These are phyloP conservation scores for Cyathus striatus DNA, from an alignment of 768 basidiomycete species.

Conservation along the genomic window DNA sequence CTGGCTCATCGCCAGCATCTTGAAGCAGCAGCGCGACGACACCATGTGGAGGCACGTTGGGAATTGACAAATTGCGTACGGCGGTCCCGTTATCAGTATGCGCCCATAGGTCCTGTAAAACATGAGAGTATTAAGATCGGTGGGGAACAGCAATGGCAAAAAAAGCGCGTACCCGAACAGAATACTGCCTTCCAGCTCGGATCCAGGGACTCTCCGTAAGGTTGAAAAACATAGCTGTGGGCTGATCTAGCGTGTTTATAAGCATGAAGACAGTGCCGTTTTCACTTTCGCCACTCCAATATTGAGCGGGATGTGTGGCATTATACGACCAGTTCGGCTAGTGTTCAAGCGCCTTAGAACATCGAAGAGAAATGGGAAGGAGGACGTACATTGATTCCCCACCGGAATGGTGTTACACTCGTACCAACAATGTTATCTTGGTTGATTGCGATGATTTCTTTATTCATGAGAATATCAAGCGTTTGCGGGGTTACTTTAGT, in stretches of 20 bases:
- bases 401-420: conserved; percentile 60
- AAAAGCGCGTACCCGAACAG: conserved; percentile 47
- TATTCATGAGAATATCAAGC: conserved; percentile 54
- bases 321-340: conserved; percentile 39
- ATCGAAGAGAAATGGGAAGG: no score
- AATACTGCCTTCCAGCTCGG: conserved; percentile 59
- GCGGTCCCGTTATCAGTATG: conserved; percentile 69
- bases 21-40: conserved; percentile 62
- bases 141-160: not conserved
- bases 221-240: conserved; percentile 55
- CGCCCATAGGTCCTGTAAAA: conserved; percentile 59
- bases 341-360: no score
- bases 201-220: conserved; percentile 70
- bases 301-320: conserved; percentile 56
- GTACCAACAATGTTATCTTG: conserved; percentile 61
- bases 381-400: conserved; percentile 58
- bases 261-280: conserved; percentile 68
- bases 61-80: conserved; percentile 49
- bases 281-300: conserved; percentile 63
- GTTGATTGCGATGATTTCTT: conserved; percentile 64
- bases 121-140: not conserved
- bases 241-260: conserved; percentile 46
- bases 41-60: conserved; percentile 59
- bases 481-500: conserved; percentile 41
- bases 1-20: conserved; percentile 66